Evolutionary conservation across 1,284 basidiomycete genomes (phyloP), one percentile per base, ranked within the genome.

Genomic region (Inonotus obliquus): DNA sequence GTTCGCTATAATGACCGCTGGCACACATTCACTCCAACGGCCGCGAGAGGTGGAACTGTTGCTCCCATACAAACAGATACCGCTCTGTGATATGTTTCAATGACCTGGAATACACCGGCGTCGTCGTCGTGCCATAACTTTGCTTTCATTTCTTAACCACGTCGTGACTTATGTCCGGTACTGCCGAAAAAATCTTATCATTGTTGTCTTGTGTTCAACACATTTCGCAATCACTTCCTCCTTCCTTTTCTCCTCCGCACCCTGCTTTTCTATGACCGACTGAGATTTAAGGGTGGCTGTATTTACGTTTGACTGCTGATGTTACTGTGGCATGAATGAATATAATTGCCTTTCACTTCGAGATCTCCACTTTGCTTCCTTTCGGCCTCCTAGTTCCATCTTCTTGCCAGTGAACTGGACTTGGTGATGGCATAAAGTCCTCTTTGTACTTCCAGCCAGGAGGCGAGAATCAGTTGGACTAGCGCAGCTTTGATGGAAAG

Each of bases 1-100:
- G 93, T 96, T 29, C 86, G 91, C 67, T 96, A 91, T 83, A 95
- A 94, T 72, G 91, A 94, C 68, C 85, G 91, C 66, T 94, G 91
- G 91, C 93, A 96, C 73, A 91, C 90, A 1, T 96, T 96, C 74
- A 84, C 92, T 1, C 85, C 89, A 0, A 83, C 84, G 13, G 89
- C 93, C 44, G 91, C 91, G 0, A 92, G 92, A 71, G 93, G 93
- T 52, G 89, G 90, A 7, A 87, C 90, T 70, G 74, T 82, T 45
- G 79, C 80, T 35, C 78, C 84, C 14, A 80, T 86, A 71, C 80
- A 80, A 65, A 71, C 81, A 6, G 84, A 87, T 39, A 37, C 37
- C n/a, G 44, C 54, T 10, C 32, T 61, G 11, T 61, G 49, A 44
- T 44, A 0, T 7, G 17, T 1, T 5, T 7, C 17, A 21, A 44